phyloP scores from a whole-genome alignment of 2,329 filamentous ascomycete species.

The Talaromyces pinophilus region DNA sequence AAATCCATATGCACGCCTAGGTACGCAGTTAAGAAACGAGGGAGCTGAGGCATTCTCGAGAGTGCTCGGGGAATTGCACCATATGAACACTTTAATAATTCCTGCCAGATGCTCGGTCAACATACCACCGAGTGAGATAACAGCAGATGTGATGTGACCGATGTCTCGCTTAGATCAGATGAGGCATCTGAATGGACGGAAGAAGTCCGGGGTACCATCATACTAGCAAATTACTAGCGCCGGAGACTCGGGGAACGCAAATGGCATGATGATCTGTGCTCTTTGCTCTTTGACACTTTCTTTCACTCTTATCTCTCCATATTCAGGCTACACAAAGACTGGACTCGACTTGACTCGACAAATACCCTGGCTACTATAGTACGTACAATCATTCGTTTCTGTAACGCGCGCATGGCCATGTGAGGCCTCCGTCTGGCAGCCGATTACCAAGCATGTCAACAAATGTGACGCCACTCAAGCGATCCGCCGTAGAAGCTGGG shows the following conservation, averaged over 20 bases:
- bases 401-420: not conserved
- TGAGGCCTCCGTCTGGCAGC: conserved; percentile 21
- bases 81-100: not conserved
- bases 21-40: not conserved
- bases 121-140: not conserved
- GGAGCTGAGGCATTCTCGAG: not conserved
- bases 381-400: not conserved
- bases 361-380: too few relatives aligned
- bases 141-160: not conserved
- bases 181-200: conserved; percentile 3
- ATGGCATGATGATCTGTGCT: conserved; percentile 9
- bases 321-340: not conserved
- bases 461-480: conserved; percentile 35
- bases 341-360: not conserved
- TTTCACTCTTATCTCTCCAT: not conserved
- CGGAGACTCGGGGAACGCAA: conserved; percentile 9
- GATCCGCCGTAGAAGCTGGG: conserved; percentile 40
- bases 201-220: conserved; percentile 16
- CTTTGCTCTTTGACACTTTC: not conserved
- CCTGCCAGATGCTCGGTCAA: not conserved
- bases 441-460: conserved; percentile 22
- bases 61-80: not conserved
- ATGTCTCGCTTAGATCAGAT: not conserved
- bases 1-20: not conserved
- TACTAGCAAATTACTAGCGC: conserved; percentile 15